A percentile compares a stretch with the other conserved stretches of the same genome.
phyloP scores from a whole-genome alignment of 163 green algal genomes.

The Prototheca stagnorum region DNA sequence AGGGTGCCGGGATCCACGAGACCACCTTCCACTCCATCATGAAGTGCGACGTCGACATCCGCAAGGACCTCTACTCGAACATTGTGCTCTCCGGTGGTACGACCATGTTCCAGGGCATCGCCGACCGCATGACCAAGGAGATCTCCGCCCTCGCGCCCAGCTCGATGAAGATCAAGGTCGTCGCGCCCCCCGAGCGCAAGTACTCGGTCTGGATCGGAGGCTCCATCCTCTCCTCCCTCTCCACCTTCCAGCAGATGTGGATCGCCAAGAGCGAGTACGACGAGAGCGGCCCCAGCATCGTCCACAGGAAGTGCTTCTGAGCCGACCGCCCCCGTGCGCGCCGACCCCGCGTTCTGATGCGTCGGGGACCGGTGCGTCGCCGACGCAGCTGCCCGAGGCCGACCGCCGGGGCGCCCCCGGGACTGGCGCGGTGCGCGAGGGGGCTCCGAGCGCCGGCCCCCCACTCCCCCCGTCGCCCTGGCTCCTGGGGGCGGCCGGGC shows the following conservation, averaged over 20 bases:
- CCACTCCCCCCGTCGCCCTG: too few relatives aligned
- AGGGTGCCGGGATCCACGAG: slow-evolving; percentile 86
- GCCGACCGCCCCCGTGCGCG: too few relatives aligned
- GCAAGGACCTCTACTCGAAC: slow-evolving; percentile 97
- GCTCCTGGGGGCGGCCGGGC: too few relatives aligned
- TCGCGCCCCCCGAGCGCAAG: slow-evolving; percentile 88
- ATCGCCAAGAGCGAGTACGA: slow-evolving; percentile 83
- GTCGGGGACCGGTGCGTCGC: too few relatives aligned
- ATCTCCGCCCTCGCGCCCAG: slow-evolving; percentile 78
- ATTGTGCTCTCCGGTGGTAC: slow-evolving; percentile 88
- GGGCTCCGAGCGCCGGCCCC: too few relatives aligned
- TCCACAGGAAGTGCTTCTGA: slow-evolving; percentile 94
- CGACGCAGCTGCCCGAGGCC: too few relatives aligned
- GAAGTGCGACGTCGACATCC: slow-evolving; percentile 98
- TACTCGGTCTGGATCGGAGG: slow-evolving; percentile 98
- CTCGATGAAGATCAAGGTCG: slow-evolving; percentile 95
- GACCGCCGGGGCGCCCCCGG: too few relatives aligned
- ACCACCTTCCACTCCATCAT: slow-evolving; percentile 99
- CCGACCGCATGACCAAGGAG: slow-evolving; percentile 95
- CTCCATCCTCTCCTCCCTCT: slow-evolving; percentile 91
- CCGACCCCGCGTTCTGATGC: too few relatives aligned
- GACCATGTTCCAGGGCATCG: slow-evolving; percentile 92
- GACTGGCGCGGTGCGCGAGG: too few relatives aligned
- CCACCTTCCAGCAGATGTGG: slow-evolving; percentile 88
- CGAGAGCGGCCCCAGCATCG: slow-evolving; percentile 83